Base-by-base conservation (phyloP, 2,329 filamentous ascomycete genomes). In the Colletotrichum neosansevieriae region DNA sequence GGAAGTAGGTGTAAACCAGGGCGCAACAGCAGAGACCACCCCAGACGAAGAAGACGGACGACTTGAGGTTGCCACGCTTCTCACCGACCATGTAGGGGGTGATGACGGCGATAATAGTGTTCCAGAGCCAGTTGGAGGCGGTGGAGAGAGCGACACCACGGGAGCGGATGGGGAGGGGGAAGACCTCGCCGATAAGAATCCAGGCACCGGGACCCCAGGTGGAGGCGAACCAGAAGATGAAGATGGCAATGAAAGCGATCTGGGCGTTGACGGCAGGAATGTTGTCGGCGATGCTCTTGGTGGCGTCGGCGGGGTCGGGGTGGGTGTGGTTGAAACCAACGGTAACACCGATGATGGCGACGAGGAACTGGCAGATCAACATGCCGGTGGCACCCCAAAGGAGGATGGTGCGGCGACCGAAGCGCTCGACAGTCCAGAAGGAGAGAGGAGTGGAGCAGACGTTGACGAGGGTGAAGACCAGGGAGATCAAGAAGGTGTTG, bases 61-160 rank as follows among this genome's bases (percentile, higher is more conserved):
- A 85, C 75, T 85, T 86, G 65, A 94, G 82, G 80, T 94, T 89
- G 71, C 89, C 90, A 70, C 86, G 80, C 69, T 87, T 82, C 45
- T 79, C 74, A 70, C 85, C 86, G 50, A 89, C 85, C 82, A 92
- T 89, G 85, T 91, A 92, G 12, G 90, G 90, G n/a, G 88, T 91
- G 79, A 94, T 92, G 78, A 93, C 86, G 67, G 88, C 79, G 60
- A 87, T 87, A 75, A 87, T 86, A 79, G 90, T 93, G 84, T 94
- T 96, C 93, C 93, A 96, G 71, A 96, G 87, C 93, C 93, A 97
- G 88, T 97, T 97, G 77, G 91, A 94, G 70, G 94, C 92, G 9
- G 94, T 97, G 45, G 93, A 94, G 50, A 97, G 86, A 74, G 88
- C 93, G 69, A 97, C 93, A 83, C 94, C 94, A 73, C 93, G 92